Base-by-base conservation (phyloP, 106 monocot species). In the Agapanthus africanus region DNA sequence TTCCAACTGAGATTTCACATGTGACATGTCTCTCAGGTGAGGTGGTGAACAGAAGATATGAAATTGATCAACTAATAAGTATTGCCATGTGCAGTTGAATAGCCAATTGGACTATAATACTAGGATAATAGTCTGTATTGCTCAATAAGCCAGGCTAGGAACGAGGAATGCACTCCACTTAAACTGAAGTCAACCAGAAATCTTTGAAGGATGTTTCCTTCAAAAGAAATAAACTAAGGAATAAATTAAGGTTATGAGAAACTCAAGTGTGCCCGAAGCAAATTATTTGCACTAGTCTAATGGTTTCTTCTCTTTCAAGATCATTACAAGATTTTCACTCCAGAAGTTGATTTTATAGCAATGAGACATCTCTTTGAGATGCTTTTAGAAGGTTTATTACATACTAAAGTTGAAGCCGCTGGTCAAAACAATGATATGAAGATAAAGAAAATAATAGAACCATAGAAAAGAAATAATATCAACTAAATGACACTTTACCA, bases 401-500 rank as follows among this genome's bases (percentile, higher is more conserved):
- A 64, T 34, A 16, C 37, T 37, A 64, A 39, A 4, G 13, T 0
- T 30, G 64, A 37, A 39, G 39, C 6, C 39, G 64, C 22, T 7
- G 37, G 21, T 39, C 11, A 61, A 39, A 64, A 61, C 19, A 61
- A 19, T 35, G 16, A 32, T 18, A 61, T 32, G 1, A 21, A 50
- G 30, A 28, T 57, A 6, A 3, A 64, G 38, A 39, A 30, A 39
- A 64, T 1, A 64, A 21, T n/a, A 39, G 0, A n/a, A 25, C n/a
- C n/a, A n/a, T n/a, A n/a, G 11, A 11, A 3, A 39, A 25, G 23
- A 39, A 61, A 61, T 61, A 35, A 9, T 23, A 64, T 37, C 11
- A 39, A 21, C 6, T 64, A 39, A 39, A 39, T 8, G 13, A 4
- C 37, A 39, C 21, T 33, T 79, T 91, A 91, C 95, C 95, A 97